phyloP scores from a whole-genome alignment of 768 basidiomycete species.

The Rossbeevera mucosa region DNA sequence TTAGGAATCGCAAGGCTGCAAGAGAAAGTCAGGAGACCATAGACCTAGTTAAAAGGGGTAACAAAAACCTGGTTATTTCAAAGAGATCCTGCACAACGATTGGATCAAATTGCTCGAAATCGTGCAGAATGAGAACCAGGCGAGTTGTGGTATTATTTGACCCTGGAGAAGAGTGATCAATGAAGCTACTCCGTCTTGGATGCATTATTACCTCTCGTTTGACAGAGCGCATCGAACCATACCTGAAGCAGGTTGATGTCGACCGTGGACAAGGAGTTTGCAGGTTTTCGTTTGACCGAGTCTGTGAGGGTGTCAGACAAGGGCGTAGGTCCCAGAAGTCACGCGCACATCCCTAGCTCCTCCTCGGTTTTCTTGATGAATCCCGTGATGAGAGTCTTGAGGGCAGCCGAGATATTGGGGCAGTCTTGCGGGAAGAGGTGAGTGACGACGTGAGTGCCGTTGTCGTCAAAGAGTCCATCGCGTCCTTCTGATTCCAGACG shows the following conservation, averaged over 20 bases:
- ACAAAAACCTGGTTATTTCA: slow-evolving; percentile 60
- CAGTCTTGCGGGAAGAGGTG: slow-evolving; percentile 61
- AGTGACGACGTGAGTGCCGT: slow-evolving; percentile 30
- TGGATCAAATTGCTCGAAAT: slow-evolving; percentile 70
- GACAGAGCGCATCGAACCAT: slow-evolving; percentile 50
- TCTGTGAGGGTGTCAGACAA: slow-evolving; percentile 20
- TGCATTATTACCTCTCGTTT: slow-evolving; percentile 35
- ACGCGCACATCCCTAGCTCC: slow-evolving; percentile 27
- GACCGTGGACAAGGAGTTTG: slow-evolving; percentile 51
- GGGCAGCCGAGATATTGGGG: slow-evolving; percentile 44
- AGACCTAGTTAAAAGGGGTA: neutral
- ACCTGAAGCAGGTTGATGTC: slow-evolving; percentile 57
- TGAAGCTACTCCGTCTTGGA: neutral
- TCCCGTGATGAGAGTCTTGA: slow-evolving; percentile 52
- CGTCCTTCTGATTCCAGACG: slow-evolving; percentile 31
- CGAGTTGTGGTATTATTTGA: slow-evolving; percentile 26
- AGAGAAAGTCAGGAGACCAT: neutral
- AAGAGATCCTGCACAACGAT: slow-evolving; percentile 63
- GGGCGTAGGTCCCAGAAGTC: neutral
- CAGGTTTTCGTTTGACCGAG: slow-evolving; percentile 40
- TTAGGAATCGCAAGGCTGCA: slow-evolving; percentile 47
- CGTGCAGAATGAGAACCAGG: slow-evolving; percentile 61
- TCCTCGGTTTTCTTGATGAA: slow-evolving; percentile 42
- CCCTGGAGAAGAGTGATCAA: slow-evolving; percentile 5
- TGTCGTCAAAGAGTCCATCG: slow-evolving; percentile 21